phyloP scores from a whole-genome alignment of 208 protist species.

The Leishmania tarentolae region DNA sequence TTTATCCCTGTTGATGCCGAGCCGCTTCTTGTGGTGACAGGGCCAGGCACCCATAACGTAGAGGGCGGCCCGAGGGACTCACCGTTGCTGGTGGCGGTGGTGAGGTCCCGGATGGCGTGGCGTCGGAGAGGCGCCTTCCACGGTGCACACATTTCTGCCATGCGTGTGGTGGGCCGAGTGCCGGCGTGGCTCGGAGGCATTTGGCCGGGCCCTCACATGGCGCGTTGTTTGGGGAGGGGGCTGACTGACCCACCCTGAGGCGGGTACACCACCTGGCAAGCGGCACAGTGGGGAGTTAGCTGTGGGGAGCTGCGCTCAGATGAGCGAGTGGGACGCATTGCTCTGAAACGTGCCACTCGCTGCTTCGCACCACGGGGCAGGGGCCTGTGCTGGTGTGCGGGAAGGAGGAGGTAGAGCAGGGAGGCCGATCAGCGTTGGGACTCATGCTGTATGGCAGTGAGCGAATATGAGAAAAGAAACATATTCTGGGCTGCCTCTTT shows the following conservation, averaged over 20 bases:
- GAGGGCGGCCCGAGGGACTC: neutral
- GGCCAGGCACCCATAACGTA: too few species aligned
- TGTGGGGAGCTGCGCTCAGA: neutral
- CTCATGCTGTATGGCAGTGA: too few species aligned
- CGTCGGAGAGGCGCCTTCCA: neutral
- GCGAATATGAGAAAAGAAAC: neutral
- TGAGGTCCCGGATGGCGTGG: neutral
- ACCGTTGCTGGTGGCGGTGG: neutral
- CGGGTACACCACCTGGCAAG: too few species aligned
- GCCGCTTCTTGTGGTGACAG: neutral
- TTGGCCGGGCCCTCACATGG: neutral
- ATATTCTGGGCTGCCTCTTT: neutral
- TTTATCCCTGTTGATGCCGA: too few species aligned
- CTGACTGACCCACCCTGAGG: neutral
- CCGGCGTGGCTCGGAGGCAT: neutral
- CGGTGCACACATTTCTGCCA: too few species aligned
- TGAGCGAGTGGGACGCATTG: neutral
- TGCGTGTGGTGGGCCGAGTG: too few species aligned
- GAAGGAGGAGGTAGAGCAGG: neutral
- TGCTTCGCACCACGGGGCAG: neutral
- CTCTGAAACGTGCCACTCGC: neutral
- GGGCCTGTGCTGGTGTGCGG: neutral
- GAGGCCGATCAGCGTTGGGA: neutral
- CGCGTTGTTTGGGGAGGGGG: too few species aligned
- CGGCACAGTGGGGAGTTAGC: too few species aligned